phyloP scores from a whole-genome alignment of 805 yeast species.

The Pichia cabralensis region DNA sequence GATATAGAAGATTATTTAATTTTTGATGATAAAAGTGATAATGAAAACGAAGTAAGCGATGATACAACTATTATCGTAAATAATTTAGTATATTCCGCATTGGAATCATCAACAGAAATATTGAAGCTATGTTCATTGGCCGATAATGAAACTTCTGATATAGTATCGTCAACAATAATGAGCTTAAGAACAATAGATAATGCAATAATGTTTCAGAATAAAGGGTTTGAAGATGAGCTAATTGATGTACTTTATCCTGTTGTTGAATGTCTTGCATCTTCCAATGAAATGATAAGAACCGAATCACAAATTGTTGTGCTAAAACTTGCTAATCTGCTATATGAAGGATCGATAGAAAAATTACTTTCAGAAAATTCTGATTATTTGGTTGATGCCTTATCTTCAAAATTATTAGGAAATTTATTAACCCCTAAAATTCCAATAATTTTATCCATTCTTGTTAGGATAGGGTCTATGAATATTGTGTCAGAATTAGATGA shows the following conservation, averaged over 20 bases:
- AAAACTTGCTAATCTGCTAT: constrained; percentile 41
- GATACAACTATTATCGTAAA: neutral
- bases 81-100: constrained; percentile 21
- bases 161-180: constrained; percentile 17
- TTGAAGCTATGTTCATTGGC: constrained; percentile 27
- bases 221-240: constrained; percentile 42
- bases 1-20: constrained; percentile 15
- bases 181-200: constrained; percentile 36
- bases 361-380: constrained; percentile 64
- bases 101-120: constrained; percentile 34
- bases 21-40: constrained; percentile 23
- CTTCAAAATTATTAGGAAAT: constrained; percentile 58
- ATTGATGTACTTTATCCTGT: constrained; percentile 67
- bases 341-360: constrained; percentile 43
- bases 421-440: constrained; percentile 66
- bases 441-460: constrained; percentile 57
- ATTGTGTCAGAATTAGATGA: constrained; percentile 62
- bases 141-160: constrained; percentile 6
- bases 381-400: constrained; percentile 71
- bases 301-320: constrained; percentile 45
- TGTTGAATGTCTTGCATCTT: constrained; percentile 59
- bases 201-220: constrained; percentile 23
- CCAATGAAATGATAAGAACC: constrained; percentile 33
- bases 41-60: constrained; percentile 6
- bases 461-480: constrained; percentile 59